Evolutionary conservation across 441 rosid species (phyloP).

Genomic region (Bruguiera hainesii): DNA sequence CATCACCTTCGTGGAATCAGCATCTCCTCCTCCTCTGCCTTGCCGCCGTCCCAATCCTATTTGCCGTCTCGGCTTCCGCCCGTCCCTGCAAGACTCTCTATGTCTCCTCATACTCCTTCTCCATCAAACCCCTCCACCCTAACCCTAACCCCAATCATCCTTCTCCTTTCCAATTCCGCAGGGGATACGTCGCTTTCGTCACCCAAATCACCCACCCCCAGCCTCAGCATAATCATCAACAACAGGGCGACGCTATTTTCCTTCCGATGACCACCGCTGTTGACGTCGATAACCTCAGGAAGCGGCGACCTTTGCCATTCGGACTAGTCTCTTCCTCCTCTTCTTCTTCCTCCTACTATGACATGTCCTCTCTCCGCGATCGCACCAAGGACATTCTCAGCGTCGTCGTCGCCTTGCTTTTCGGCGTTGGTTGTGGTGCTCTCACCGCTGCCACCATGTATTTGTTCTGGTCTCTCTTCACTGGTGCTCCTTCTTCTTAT

Average conservation of each 20-base stretch:
- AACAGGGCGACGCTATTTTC: constrained; percentile 1
- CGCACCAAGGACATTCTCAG: constrained; percentile 84
- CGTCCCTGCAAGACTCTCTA: constrained; percentile 7
- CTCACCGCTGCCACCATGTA: constrained; percentile 91
- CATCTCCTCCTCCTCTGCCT: not conserved
- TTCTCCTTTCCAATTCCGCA: constrained; percentile 3
- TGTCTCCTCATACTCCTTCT: constrained; percentile 20
- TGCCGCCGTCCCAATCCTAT: not conserved
- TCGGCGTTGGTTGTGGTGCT: constrained; percentile 95
- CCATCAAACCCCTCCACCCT: constrained; percentile 40
- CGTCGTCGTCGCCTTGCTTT: constrained; percentile 74
- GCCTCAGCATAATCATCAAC: constrained; percentile 27
- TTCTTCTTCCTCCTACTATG: constrained; percentile 24
- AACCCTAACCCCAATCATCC: constrained; percentile 25
- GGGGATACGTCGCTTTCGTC: constrained; percentile 60
- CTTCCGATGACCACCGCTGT: not conserved
- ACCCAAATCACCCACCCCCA: constrained; percentile 50
- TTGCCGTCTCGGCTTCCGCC: not conserved
- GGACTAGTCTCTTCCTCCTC: constrained; percentile 13
- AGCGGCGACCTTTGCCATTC: constrained; percentile 1
- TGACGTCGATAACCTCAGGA: not conserved
- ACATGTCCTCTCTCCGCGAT: constrained; percentile 60
- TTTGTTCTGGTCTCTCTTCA: constrained; percentile 79
- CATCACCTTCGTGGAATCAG: not conserved
- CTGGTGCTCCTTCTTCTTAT: constrained; percentile 25